phyloP scores from a whole-genome alignment of 148 eudicot genomes.

The Fagopyrum tataricum region DNA sequence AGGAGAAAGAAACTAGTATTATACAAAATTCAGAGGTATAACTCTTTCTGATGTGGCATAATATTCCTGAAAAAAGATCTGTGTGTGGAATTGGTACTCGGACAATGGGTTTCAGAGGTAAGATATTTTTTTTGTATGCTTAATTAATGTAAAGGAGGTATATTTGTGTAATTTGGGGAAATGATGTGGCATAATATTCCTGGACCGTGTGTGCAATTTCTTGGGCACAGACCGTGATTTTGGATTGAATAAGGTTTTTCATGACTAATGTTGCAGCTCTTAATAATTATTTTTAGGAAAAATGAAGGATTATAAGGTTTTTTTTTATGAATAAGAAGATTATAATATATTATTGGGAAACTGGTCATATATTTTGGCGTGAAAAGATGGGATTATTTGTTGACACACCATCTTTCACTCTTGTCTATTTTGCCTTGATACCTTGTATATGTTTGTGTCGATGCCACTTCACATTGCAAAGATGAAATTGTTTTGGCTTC shows the following conservation, averaged over 20 bases:
- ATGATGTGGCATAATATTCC: not conserved
- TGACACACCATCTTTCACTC: not conserved
- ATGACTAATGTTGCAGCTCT: not conserved
- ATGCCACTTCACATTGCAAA: not conserved
- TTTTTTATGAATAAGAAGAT: not conserved
- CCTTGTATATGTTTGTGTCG: not conserved
- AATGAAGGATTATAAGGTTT: not conserved
- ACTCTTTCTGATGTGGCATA: not conserved
- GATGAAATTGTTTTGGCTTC: not conserved
- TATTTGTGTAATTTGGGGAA: not conserved
- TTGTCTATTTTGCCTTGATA: not conserved
- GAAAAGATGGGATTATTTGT: not conserved
- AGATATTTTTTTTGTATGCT: not conserved
- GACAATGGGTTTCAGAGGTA: conserved; percentile 99
- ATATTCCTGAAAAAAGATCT: too few relatives aligned
- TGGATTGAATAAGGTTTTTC: not conserved
- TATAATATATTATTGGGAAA: not conserved
- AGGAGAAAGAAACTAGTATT: too few relatives aligned
- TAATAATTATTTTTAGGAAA: not conserved
- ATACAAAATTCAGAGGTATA: too few relatives aligned
- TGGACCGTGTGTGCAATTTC: not conserved
- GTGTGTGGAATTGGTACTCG: conserved; percentile 79
- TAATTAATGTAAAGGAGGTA: not conserved
- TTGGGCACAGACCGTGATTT: not conserved
- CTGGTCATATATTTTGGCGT: not conserved